Evolutionary conservation across 805 yeast species (phyloP).

Genomic region (Candida schatavii): DNA sequence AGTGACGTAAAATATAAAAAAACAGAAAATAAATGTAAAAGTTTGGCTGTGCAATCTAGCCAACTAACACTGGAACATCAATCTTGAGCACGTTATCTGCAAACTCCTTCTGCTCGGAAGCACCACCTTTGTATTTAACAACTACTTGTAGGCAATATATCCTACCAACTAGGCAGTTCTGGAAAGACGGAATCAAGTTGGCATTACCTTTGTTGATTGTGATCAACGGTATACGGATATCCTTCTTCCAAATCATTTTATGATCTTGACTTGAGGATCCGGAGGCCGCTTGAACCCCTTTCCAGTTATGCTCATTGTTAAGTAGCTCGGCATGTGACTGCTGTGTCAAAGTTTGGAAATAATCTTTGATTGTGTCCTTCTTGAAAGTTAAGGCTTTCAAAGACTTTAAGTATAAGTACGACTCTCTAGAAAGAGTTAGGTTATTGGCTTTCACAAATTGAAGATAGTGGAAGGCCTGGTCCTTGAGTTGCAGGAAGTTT

Average conservation of each 20-base stretch:
- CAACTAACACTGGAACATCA: constrained; percentile 38
- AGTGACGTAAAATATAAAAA: too few relatives aligned
- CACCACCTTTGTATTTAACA: constrained; percentile 42
- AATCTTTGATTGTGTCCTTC: constrained; percentile 39
- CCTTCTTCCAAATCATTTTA: constrained; percentile 22
- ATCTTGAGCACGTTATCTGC: constrained; percentile 29
- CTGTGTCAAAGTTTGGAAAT: constrained; percentile 27
- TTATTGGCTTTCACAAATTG: constrained; percentile 33
- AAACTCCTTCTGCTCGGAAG: constrained; percentile 32
- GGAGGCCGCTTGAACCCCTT: constrained; percentile 16
- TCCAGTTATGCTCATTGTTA: constrained; percentile 27
- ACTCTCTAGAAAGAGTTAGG: constrained; percentile 28
- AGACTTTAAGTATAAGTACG: constrained; percentile 36
- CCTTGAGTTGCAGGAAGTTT: constrained; percentile 35
- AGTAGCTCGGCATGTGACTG: constrained; percentile 22
- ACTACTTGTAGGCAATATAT: constrained; percentile 50
- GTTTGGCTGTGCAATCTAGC: too few relatives aligned
- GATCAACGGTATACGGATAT: constrained; percentile 40
- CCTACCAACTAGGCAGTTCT: constrained; percentile 60
- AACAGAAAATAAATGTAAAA: too few relatives aligned
- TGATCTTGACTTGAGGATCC: constrained; percentile 5
- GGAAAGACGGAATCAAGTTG: constrained; percentile 60
- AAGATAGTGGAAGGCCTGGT: constrained; percentile 30
- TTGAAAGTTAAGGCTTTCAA: constrained; percentile 36
- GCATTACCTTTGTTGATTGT: constrained; percentile 42